Base-by-base conservation (phyloP, 208 protist genomes). In the Trypanosoma congolense region DNA sequence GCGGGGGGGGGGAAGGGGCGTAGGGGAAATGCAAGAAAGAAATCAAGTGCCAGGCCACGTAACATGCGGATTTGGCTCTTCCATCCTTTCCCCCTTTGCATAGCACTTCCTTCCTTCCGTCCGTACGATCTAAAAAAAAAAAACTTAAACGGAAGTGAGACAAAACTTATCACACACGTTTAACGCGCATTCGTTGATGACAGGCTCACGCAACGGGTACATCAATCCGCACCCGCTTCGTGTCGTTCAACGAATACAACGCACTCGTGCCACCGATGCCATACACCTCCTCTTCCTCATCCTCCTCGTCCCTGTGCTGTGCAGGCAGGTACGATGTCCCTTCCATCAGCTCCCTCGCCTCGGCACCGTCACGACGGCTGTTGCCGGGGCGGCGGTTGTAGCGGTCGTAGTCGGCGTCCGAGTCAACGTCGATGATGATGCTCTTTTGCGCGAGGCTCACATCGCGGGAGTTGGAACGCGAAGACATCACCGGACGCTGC, bases 361-460 rank as follows among this genome's bases (percentile, higher is more conserved):
- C 12, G 33, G 6, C 33, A 38, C 33, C 33, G 12, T 6, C 12
- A 38, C 12, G 33, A 16, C 33, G 33, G 33, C 9, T 38, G 12
- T 12, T 38, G n/a, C n/a, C n/a, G n/a, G n/a, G n/a, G n/a, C n/a
- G n/a, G 33, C 33, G 33, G 33, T 6, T 12, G 12, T 38, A 38
- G 12, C 0, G 9, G 33, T 38, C 33, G 12, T 38, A 6, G 33
- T 38, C 33, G 6, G 9, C 33, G 12, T 33, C 30, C 14, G 21
- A 4, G 16, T 61, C 75, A 14, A 69, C 24, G 47, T 82, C 74
- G 3, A 86, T 25, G 41, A 80, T 59, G 26, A 86, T 79, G 55
- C 74, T 80, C 71, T 86, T 86, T 25, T 61, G 19, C 44, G 70
- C 70, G 43, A 86, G 80, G 6, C 65, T 86, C 24, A 86, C 75